Evolutionary conservation across 1,139 yeast genomes (phyloP).

Genomic region (Yamadazyma trypodendri): DNA sequence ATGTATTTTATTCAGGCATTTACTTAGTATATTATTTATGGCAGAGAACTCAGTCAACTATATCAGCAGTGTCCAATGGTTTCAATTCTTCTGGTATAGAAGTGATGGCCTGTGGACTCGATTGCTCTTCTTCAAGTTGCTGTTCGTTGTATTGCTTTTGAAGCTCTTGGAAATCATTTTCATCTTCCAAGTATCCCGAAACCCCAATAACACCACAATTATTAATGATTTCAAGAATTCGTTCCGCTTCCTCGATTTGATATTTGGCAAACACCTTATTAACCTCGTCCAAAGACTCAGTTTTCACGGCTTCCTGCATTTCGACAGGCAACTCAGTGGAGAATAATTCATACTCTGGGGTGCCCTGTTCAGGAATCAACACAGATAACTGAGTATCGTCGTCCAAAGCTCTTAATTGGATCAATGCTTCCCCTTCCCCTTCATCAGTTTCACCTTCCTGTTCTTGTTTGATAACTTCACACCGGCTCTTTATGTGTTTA

Average conservation of each 20-base stretch:
- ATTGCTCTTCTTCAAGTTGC: slow-evolving; percentile 13
- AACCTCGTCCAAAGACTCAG: slow-evolving; percentile 72
- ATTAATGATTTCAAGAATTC: slow-evolving; percentile 68
- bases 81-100: neutral
- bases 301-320: slow-evolving; percentile 74
- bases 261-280: slow-evolving; percentile 80
- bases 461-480: slow-evolving; percentile 59
- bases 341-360: slow-evolving; percentile 57
- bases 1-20: slow-evolving; percentile 1
- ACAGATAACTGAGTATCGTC: slow-evolving; percentile 77
- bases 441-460: slow-evolving; percentile 27
- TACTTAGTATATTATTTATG: neutral
- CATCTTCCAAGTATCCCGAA: slow-evolving; percentile 74
- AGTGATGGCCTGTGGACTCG: slow-evolving; percentile 1
- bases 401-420: slow-evolving; percentile 86
- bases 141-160: slow-evolving; percentile 48
- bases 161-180: slow-evolving; percentile 64
- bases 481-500: slow-evolving; percentile 71
- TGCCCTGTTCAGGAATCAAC: slow-evolving; percentile 59
- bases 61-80: slow-evolving; percentile 21
- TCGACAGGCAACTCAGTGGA: slow-evolving; percentile 52
- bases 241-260: slow-evolving; percentile 78
- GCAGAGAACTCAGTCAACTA: slow-evolving; percentile 20
- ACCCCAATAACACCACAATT: slow-evolving; percentile 84
- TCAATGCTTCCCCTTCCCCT: slow-evolving; percentile 68